A percentile compares a stretch with the other conserved stretches of the same genome.
These are phyloP conservation scores for Millerozyma acaciae DNA, from an alignment of 805 yeast species.

Conservation along the genomic window DNA sequence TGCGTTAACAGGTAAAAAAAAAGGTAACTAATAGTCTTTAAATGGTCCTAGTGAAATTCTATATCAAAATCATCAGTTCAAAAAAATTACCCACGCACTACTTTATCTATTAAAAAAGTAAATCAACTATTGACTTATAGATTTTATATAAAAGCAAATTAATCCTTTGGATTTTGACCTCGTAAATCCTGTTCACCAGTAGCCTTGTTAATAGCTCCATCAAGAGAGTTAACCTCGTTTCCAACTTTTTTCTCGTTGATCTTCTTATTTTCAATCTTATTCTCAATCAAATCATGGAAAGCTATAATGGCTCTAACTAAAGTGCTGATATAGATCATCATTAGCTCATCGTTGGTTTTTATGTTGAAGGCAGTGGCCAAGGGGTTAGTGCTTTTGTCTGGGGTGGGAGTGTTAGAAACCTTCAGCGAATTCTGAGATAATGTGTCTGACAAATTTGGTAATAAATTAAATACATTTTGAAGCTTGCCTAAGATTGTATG, in stretches of 20 bases:
- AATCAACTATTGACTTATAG: too few relatives aligned
- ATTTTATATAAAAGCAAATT: too few relatives aligned
- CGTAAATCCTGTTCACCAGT: too few relatives aligned
- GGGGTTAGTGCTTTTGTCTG: conserved; percentile 38
- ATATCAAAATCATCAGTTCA: too few relatives aligned
- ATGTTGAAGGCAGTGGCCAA: conserved; percentile 79
- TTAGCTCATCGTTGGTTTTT: conserved; percentile 93
- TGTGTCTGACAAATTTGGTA: conserved; percentile 65
- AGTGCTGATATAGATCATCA: conserved; percentile 87
- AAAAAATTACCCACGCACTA: too few relatives aligned
- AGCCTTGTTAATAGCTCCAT: conserved; percentile 15
- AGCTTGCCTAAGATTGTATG: conserved; percentile 87
- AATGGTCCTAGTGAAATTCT: too few relatives aligned
- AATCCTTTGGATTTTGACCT: too few relatives aligned
- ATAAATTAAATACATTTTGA: conserved; percentile 89
- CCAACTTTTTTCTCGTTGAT: conserved; percentile 24
- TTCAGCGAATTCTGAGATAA: conserved; percentile 10
- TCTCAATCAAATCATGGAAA: conserved; percentile 94
- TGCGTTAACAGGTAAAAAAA: too few relatives aligned
- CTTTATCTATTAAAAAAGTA: too few relatives aligned
- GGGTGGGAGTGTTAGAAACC: conserved; percentile 8
- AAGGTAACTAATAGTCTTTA: too few relatives aligned
- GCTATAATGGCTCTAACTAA: conserved; percentile 93
- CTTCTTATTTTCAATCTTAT: conserved; percentile 80
- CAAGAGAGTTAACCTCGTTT: conserved; percentile 35